Base-by-base conservation (phyloP, 768 basidiomycete genomes). In the Paxillus rubicundulus region DNA sequence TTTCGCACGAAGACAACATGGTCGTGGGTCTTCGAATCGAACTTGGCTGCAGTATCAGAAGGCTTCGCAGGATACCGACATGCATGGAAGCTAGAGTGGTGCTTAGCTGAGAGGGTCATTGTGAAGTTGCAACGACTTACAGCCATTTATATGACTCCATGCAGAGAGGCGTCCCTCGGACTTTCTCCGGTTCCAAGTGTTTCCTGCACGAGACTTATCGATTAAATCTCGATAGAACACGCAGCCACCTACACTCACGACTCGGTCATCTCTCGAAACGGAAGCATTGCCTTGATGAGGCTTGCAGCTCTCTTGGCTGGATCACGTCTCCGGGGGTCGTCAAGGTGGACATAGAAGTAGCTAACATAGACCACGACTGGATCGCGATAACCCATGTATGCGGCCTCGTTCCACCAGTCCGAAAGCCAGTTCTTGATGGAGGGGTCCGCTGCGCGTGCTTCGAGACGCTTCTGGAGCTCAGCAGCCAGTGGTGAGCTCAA, bases 331-430 rank as follows among this genome's bases (percentile, higher is more conserved):
- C 70, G 64, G 41, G 63, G 73, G 62, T 93, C 89, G 51, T 87
- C 81, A 41, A 85, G 67, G 69, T 98, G 95, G 9, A 94, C 81
- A 68, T 91, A 99, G 74, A 88, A 98, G 75, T 99, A 99, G 78
- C 87, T 92, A 62, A 95, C 92, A 58, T 84, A 89, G 13, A 95
- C 89, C 28, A 95, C 87, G 44, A 97, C 90, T 2, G 94, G 85
- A 61, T 96, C 95, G 44, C 91, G 80, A 64, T 90, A 91, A 6
- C 75, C 86, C 87, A 92, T 86, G 67, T 89, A 91, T 16, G 95
- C 95, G 5, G 70, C 81, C 33, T 97, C 92, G 71, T 98, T 95
- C 96, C 96, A 99, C 97, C 97, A 99, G 47, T 96, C 92, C 43
- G 82, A 80, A n/a, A 99, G 77, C 97, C 97, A 99, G 74, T 80